A percentile compares a stretch with the other conserved stretches of the same genome.
These are phyloP conservation scores for Periconia digitata DNA, from an alignment of 2,329 filamentous ascomycete genomes.

Conservation along the genomic window DNA sequence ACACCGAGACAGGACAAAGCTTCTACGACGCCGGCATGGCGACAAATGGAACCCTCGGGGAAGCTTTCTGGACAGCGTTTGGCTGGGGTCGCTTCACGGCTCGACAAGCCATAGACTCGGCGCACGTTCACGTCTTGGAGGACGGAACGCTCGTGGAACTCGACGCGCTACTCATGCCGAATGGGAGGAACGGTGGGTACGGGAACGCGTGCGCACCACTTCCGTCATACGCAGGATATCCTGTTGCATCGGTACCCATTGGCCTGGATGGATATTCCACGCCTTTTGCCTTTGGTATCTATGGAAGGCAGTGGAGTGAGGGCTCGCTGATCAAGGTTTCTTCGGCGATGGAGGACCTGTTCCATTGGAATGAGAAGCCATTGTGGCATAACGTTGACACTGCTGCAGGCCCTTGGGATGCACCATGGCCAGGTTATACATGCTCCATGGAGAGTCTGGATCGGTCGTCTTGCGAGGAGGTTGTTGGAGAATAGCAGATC, in stretches of 20 bases:
- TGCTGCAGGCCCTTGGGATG: neutral
- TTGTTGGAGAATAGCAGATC: neutral
- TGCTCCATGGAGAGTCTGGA: neutral
- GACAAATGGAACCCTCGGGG: neutral
- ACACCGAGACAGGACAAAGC: neutral
- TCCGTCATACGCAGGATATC: neutral
- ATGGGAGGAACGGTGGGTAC: neutral
- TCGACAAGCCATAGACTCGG: neutral
- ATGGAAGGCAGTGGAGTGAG: neutral
- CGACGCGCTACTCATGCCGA: neutral
- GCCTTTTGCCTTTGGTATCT: neutral
- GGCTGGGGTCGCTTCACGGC: neutral
- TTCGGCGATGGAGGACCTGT: neutral
- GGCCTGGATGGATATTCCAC: neutral
- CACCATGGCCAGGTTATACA: neutral
- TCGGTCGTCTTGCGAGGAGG: neutral
- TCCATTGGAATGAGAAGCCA: neutral
- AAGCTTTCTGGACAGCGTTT: neutral
- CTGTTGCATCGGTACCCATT: neutral
- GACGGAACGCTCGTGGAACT: neutral
- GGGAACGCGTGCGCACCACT: neutral
- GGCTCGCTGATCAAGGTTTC: neutral
- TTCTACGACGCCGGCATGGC: neutral
- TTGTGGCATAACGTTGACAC: neutral
- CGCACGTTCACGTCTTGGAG: neutral